Base-by-base conservation (phyloP, 108 stramenopile species). In the Nitzschia sp. region DNA sequence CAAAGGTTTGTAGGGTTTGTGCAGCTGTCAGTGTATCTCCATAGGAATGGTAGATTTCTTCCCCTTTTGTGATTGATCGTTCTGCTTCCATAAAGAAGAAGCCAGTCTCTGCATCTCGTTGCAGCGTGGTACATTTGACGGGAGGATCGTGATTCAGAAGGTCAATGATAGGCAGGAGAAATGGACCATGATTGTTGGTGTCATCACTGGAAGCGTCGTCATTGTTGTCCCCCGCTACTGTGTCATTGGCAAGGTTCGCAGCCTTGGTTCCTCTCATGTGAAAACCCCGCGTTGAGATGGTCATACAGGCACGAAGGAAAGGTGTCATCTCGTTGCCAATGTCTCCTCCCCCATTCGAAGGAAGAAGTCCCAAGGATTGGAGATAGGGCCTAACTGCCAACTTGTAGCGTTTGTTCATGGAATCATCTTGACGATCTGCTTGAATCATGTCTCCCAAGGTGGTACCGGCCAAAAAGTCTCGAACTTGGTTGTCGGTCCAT, bases 1-100 rank as follows among this genome's bases (percentile, higher is more conserved):
- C 92, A 80, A 89, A 93, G 6, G 92, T 93, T 80, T 87, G 87
- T 10, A 93, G 70, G 6, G 85, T 41, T 71, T 93, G 87, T 10
- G 80, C 80, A 7, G 86, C 83, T 10, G 80, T 90, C 41, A 93
- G 68, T 22, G 74, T 71, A 51, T 75, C 63, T 41, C 78, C 88
- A 67, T 94, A 91, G 17, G 88, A 88, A 76, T 94, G 93, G 63
- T 80, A 76, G 37, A 94, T 68, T 73, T 91, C 90, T 72, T 88
- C 85, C 0, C 77, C 82, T 40, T 53, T 38, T 14, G 25, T 38
- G 65, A 94, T 86, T 42, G 83, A 67, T 19, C 93, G 79, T 53
- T 94, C 90, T 8, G 93, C 88, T 0, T 71, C 42, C 88, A 94
- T 91, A 7, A 63, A 44, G 71, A 91, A 91, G 20, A 65, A 80